These are phyloP conservation scores for Albifimbria verrucaria DNA, from an alignment of 2,329 filamentous ascomycete genomes.

Conservation along the genomic window DNA sequence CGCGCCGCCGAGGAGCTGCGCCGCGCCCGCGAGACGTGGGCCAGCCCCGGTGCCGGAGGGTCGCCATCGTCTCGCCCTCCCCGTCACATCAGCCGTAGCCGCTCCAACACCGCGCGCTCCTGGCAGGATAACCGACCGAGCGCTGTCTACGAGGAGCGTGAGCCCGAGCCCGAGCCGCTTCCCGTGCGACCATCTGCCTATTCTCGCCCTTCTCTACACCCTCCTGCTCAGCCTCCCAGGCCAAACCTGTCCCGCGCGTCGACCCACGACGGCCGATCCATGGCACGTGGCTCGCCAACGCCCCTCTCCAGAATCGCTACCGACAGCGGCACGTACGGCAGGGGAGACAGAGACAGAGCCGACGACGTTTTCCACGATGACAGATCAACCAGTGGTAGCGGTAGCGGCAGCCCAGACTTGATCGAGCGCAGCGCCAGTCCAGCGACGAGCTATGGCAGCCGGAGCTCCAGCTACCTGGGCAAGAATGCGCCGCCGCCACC, in stretches of 20 bases:
- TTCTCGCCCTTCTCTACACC: conserved; percentile 27
- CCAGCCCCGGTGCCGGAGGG: conserved; percentile 18
- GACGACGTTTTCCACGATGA: conserved; percentile 49
- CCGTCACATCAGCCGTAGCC: conserved; percentile 27
- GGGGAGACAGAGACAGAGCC: conserved; percentile 12
- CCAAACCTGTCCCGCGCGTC: conserved; percentile 34
- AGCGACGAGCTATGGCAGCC: conserved; percentile 53
- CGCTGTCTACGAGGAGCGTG: conserved; percentile 30
- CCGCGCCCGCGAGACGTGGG: conserved; percentile 47
- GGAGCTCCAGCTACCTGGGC: conserved; percentile 40
- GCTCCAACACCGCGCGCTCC: conserved; percentile 49
- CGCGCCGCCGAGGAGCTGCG: conserved; percentile 80
- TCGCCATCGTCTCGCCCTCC: conserved; percentile 9
- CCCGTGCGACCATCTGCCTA: conserved; percentile 36
- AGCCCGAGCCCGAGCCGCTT: conserved; percentile 20
- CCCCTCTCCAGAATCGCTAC: conserved; percentile 44
- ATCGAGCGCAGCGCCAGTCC: conserved; percentile 51
- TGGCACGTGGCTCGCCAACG: conserved; percentile 26
- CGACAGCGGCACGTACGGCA: conserved; percentile 21
- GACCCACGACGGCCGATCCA: conserved; percentile 33
- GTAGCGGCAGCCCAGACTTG: conserved; percentile 50
- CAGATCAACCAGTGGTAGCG: conserved; percentile 43
- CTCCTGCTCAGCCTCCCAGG: conserved; percentile 30
- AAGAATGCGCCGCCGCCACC: conserved; percentile 56
- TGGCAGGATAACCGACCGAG: conserved; percentile 34